Evolutionary conservation across 139 green algal genomes (phyloP).

Genomic region (Marvania coccoides): DNA sequence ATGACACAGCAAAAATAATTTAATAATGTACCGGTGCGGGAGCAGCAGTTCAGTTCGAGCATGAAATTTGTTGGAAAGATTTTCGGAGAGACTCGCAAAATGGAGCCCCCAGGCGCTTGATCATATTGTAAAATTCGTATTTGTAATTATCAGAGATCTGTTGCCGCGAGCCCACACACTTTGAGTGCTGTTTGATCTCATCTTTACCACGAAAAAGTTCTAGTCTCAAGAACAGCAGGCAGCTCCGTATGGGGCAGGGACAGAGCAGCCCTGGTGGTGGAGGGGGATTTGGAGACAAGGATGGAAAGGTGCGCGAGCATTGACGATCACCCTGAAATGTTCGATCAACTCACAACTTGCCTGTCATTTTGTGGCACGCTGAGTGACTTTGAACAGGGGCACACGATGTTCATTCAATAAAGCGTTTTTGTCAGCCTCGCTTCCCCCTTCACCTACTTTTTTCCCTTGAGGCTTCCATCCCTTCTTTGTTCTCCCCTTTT

Average conservation of each 20-base stretch:
- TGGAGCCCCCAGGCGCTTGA: no score
- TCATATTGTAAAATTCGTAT: no score
- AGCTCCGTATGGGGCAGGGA: constrained; percentile 5
- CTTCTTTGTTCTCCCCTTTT: neutral
- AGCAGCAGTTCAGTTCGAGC: no score
- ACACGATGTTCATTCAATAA: neutral
- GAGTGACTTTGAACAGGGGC: neutral
- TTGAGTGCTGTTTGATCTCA: no score
- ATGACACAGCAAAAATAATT: no score
- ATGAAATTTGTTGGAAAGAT: no score
- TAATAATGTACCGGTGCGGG: no score
- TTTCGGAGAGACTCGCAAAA: no score
- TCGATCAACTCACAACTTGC: neutral
- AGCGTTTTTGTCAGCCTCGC: neutral
- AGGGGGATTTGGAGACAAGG: neutral
- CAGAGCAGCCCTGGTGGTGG: constrained; percentile 1
- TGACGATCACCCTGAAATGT: neutral
- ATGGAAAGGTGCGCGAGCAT: neutral
- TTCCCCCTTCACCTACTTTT: neutral
- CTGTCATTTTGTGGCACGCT: neutral
- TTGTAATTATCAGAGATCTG: no score
- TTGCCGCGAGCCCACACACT: no score
- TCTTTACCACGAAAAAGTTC: neutral
- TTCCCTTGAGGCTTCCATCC: neutral
- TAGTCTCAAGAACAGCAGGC: no score